Base-by-base conservation (phyloP, 257 asterid species). In the Gentiana macrophylla region DNA sequence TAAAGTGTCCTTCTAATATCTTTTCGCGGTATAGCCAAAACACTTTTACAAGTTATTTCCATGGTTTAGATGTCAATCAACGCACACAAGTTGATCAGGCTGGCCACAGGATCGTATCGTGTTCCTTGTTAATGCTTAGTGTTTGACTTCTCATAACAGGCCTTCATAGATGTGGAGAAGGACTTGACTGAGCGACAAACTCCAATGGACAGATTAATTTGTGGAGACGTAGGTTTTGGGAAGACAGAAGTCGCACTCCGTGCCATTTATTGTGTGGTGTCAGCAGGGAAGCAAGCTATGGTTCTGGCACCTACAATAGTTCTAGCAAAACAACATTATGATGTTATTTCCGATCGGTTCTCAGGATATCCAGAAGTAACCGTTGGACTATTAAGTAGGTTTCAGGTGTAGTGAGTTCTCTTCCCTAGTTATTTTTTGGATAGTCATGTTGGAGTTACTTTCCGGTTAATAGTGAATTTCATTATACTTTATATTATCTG, bases 151-250 rank as follows among this genome's bases (percentile, higher is more conserved):
- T 76, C 70, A 63, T 74, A 53, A 59, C 85, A 87, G 96, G 98
- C 96, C 49, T 80, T 91, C 80, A 67, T 72, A 77, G 96, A 87
- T 69, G 96, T 91, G 70, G 86, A 87, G 64, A 82, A 77, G 73
- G 98, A 90, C 78, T 75, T 91, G 78, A 87, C 90, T 13, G 86
- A 87, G 77, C 80, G 82, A 72, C 94, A 84, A 59, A 87, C 80
- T 64, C 98, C 96, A 36, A 91, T 91, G 98, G 98, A 91, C 64
- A 73, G 98, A 67, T 71, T 91, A 72, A 84, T 91, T 55, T 91
- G 98, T n/a, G 98, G 98, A 64, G 96, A 91, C 76, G 98, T 87
- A 53, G 98, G 98, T 66, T 87, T 91, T 67, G 98, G 98, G 67
- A 91, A 91, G 78, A 91, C 96, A 53, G 98, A 91, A 81, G 98